phyloP scores from a whole-genome alignment of 257 asterid species.

The Fraxinus americana region DNA sequence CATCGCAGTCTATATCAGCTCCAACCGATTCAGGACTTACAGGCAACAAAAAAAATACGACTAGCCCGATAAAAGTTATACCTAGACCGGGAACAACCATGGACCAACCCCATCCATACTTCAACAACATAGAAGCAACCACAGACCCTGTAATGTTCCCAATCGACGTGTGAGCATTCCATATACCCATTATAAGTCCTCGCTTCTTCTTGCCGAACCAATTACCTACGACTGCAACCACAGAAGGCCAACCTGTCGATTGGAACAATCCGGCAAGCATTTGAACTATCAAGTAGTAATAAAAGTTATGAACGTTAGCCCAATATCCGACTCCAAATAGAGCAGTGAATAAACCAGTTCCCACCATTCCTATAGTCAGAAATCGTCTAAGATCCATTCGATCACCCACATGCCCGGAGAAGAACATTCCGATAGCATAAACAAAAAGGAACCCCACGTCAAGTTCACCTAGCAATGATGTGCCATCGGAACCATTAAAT shows the following conservation, averaged over 20 bases:
- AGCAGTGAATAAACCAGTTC: conserved; percentile 89
- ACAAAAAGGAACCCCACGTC: conserved; percentile 91
- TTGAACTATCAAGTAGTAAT: conserved; percentile 73
- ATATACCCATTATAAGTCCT: conserved; percentile 97
- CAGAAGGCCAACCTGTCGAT: conserved; percentile 99
- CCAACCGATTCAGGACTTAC: conserved; percentile 44
- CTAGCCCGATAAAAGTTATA: conserved; percentile 55
- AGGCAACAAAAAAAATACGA: conserved; percentile 49
- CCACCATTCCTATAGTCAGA: conserved; percentile 85
- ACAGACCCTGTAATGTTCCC: conserved; percentile 88
- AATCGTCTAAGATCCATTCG: conserved; percentile 83
- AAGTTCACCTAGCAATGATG: conserved; percentile 83
- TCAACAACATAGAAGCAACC: conserved; percentile 77
- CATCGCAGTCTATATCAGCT: conserved; percentile 30
- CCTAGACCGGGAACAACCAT: conserved; percentile 78
- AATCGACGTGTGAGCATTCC: conserved; percentile 96
- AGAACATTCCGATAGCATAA: conserved; percentile 85
- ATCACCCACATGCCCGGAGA: conserved; percentile 91
- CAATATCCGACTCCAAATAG: conserved; percentile 90
- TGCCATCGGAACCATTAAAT: conserved; percentile 72
- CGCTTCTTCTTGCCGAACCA: conserved; percentile 97
- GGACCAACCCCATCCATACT: conserved; percentile 99
- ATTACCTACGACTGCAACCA: conserved; percentile 97
- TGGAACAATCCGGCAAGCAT: conserved; percentile 98
- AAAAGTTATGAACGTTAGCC: conserved; percentile 71